Evolutionary conservation across 2,329 filamentous ascomycete genomes (phyloP).

Genomic region (Monilinia laxa): DNA sequence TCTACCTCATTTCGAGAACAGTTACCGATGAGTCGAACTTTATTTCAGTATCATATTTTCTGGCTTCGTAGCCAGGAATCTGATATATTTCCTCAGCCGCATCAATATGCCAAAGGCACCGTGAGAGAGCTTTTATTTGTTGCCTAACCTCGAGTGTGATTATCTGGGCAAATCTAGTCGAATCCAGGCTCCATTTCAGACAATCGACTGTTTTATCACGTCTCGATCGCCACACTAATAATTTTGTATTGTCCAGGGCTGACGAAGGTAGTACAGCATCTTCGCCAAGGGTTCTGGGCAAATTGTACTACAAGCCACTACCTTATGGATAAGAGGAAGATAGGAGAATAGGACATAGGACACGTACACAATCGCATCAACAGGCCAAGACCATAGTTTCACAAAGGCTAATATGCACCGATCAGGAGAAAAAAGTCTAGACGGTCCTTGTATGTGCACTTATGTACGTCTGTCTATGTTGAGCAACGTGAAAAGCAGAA

Average conservation of each 20-base stretch:
- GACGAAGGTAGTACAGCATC: background rate
- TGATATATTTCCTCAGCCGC: background rate
- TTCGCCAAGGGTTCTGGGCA: constrained; percentile 12
- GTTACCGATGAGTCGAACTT: background rate
- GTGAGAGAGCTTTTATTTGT: background rate
- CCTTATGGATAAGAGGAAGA: background rate
- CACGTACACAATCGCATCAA: background rate
- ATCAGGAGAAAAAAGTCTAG: constrained; percentile 1
- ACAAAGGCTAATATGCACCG: constrained; percentile 2
- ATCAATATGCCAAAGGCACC: background rate
- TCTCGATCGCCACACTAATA: background rate
- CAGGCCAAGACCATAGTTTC: background rate
- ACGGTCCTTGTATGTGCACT: background rate
- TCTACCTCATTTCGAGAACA: background rate
- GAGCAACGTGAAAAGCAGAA: background rate
- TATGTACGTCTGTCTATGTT: background rate
- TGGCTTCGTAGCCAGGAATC: background rate
- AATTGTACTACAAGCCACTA: constrained; percentile 4
- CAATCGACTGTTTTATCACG: background rate
- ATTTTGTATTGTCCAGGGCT: background rate
- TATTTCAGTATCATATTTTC: background rate
- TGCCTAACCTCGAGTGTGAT: background rate
- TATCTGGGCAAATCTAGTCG: background rate
- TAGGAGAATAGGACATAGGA: background rate
- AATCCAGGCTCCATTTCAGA: background rate